Conservation (phyloP, 2,329 filamentous ascomycete genomes). For the Fusarium cyanostomum region DNA sequence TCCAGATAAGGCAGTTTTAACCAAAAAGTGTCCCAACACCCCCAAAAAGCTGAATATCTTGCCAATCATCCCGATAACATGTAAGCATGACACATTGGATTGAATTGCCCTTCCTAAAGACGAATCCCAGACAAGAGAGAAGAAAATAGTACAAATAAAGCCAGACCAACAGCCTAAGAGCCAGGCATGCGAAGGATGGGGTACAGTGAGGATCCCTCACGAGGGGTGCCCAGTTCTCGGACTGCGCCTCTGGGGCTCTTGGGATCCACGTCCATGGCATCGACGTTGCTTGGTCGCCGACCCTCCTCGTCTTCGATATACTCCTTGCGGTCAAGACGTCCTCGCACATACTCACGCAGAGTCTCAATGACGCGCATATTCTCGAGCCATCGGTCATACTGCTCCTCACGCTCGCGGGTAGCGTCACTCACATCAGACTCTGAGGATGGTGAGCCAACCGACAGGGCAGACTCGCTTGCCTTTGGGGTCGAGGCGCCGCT, state of each 20-base stretch:
- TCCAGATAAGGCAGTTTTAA: not conserved
- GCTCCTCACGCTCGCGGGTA: constrained; percentile 67
- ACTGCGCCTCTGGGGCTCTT: constrained; percentile 45
- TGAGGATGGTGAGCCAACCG: constrained; percentile 64
- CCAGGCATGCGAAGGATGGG: constrained; percentile 53
- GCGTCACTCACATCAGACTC: constrained; percentile 63
- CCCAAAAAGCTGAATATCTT: constrained; percentile 3
- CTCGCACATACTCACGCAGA: constrained; percentile 65
- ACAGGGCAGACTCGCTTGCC: constrained; percentile 53
- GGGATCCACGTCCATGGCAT: constrained; percentile 51
- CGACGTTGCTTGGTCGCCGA: constrained; percentile 32
- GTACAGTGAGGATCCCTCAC: constrained; percentile 51
- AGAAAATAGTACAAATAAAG: constrained; percentile 38
- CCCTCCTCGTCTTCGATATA: constrained; percentile 52
- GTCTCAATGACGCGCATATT: constrained; percentile 72
- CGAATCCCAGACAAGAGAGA: constrained; percentile 10
- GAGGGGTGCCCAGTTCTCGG: constrained; percentile 37
- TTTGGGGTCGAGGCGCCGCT: constrained; percentile 57
- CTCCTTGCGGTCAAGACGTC: constrained; percentile 65
- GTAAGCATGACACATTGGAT: constrained; percentile 6
- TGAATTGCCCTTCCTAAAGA: not conserved
- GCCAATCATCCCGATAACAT: not conserved
- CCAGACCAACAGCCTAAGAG: constrained; percentile 37
- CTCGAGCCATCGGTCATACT: constrained; percentile 72
- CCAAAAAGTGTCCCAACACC: constrained; percentile 2